These are phyloP conservation scores for Boletus subcaerulescens DNA, from an alignment of 768 basidiomycete species.

Conservation along the genomic window DNA sequence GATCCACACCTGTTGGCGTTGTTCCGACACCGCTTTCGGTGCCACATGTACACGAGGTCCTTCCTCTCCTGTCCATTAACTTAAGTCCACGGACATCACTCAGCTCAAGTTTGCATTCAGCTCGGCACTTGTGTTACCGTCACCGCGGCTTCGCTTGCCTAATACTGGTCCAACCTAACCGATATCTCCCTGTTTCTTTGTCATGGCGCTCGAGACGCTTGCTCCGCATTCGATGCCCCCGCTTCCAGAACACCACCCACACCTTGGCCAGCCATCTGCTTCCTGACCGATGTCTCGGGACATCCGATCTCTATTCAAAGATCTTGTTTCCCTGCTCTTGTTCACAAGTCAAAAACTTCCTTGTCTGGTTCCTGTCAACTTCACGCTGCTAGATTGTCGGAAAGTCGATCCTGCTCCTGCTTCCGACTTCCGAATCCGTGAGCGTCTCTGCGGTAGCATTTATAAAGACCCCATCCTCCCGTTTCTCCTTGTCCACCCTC, in stretches of 20 bases:
- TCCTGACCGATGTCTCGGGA: conserved; percentile 17
- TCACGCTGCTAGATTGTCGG: conserved; percentile 33
- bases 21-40: conserved; percentile 31
- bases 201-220: conserved; percentile 24
- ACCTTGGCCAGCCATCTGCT: conserved; percentile 1
- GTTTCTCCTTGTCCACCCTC: conserved; percentile 15
- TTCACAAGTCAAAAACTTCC: conserved; percentile 24
- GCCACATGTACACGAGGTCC: conserved; percentile 35
- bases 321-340: conserved; percentile 10
- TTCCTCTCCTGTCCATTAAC: conserved; percentile 37
- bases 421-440: conserved; percentile 33
- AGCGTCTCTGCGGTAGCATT: conserved; percentile 22
- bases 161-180: conserved; percentile 25
- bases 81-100: conserved; percentile 39
- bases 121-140: conserved; percentile 36
- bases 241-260: conserved; percentile 21
- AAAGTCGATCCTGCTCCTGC: conserved; percentile 33
- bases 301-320: conserved; percentile 17
- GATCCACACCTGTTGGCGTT: conserved; percentile 20
- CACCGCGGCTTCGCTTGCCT: conserved; percentile 38
- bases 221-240: conserved; percentile 24
- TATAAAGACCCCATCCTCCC: conserved; percentile 20
- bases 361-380: conserved; percentile 19
- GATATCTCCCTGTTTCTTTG: conserved; percentile 33
- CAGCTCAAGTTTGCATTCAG: conserved; percentile 27